phyloP scores from a whole-genome alignment of 805 yeast genomes.

The Barnettozyma wickerhamii region DNA sequence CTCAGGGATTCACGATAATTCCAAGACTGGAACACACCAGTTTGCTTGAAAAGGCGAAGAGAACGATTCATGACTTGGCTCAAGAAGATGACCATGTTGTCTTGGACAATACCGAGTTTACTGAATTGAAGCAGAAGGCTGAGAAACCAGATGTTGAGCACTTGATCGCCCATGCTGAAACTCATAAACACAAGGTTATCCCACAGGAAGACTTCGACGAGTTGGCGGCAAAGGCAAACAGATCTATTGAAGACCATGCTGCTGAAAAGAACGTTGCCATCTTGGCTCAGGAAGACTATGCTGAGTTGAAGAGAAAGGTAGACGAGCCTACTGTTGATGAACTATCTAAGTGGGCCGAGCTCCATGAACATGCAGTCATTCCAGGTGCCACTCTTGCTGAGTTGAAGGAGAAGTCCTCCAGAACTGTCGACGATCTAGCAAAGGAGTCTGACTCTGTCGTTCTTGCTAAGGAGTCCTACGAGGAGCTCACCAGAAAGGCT shows the following conservation, averaged over 20 bases:
- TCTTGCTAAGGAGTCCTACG: not conserved
- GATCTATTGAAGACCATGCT: constrained; percentile 17
- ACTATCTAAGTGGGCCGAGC: constrained; percentile 12
- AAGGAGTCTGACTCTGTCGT: not conserved
- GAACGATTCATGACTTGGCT: constrained; percentile 20
- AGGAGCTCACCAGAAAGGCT: constrained; percentile 2
- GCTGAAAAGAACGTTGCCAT: constrained; percentile 9
- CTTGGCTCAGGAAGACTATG: constrained; percentile 7
- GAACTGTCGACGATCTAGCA: not conserved
- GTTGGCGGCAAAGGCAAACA: constrained; percentile 12
- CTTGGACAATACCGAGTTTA: constrained; percentile 11
- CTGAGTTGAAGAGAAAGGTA: constrained; percentile 15
- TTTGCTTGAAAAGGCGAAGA: constrained; percentile 17
- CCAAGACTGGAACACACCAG: constrained; percentile 20
- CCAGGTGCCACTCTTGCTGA: not conserved
- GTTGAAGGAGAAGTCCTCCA: constrained; percentile 9
- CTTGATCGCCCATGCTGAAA: constrained; percentile 13
- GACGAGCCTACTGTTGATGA: constrained; percentile 18
- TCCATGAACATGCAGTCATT: constrained; percentile 19
- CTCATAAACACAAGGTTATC: constrained; percentile 17
- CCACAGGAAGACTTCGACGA: constrained; percentile 15
- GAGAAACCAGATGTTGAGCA: constrained; percentile 20
- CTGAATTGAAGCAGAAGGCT: constrained; percentile 18
- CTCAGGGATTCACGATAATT: constrained; percentile 26
- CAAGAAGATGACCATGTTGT: constrained; percentile 14